Conservation (phyloP, 2,329 filamentous ascomycete species). For the Dactylellina parvicollis region DNA sequence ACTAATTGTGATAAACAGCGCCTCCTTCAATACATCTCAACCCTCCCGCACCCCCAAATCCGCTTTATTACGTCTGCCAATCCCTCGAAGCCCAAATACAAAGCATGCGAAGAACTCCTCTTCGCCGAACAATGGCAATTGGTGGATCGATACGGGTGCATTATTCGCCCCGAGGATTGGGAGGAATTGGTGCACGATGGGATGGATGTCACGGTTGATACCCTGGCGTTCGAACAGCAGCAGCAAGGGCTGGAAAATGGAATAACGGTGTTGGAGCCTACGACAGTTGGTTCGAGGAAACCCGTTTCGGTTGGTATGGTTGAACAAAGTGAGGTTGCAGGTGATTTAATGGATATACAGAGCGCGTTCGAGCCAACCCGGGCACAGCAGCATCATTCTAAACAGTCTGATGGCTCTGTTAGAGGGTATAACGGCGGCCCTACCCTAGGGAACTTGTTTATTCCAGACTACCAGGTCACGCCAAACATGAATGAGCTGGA, state of each 20-base stretch:
- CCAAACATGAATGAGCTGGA: conserved; percentile 9
- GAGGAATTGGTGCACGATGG: conserved; percentile 43
- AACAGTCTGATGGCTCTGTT: neutral
- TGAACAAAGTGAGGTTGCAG: conserved; percentile 21
- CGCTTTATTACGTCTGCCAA: conserved; percentile 25
- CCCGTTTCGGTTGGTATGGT: neutral
- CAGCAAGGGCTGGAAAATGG: conserved; percentile 2
- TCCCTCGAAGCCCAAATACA: conserved; percentile 23
- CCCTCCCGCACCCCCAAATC: conserved; percentile 45
- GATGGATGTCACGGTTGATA: conserved; percentile 48
- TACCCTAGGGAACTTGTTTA: neutral
- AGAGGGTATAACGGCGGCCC: neutral
- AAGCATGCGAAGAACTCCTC: conserved; percentile 34
- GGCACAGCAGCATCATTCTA: neutral
- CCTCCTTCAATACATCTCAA: conserved; percentile 36
- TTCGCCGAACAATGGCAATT: conserved; percentile 45
- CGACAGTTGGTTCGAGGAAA: neutral
- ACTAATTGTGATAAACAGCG: conserved; percentile 12
- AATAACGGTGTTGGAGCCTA: conserved; percentile 15
- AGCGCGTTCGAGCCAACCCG: conserved; percentile 6
- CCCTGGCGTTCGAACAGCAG: conserved; percentile 14
- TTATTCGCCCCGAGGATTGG: conserved; percentile 46
- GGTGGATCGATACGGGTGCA: conserved; percentile 34
- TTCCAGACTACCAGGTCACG: neutral
- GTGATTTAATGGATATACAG: conserved; percentile 45